A percentile compares a stretch with the other conserved stretches of the same genome.
Conservation (phyloP, 2,329 filamentous ascomycete genomes). For the Arachnopeziza araneosa region DNA sequence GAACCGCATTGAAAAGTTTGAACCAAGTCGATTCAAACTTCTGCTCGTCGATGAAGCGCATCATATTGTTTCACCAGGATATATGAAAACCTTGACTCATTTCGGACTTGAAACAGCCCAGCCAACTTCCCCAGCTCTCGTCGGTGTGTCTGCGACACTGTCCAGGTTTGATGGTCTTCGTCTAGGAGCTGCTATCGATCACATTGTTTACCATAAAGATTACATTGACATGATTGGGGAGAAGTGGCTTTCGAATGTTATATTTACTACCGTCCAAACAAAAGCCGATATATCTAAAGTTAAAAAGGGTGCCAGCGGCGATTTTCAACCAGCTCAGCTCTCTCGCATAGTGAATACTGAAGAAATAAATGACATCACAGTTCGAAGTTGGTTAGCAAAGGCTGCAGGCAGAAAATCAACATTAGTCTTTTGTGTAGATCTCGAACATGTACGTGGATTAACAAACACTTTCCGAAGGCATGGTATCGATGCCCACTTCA, state of each 20-base stretch:
- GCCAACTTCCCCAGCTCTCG: slow-evolving; percentile 55
- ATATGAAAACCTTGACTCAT: slow-evolving; percentile 69
- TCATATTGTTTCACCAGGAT: slow-evolving; percentile 83
- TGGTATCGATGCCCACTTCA: slow-evolving; percentile 76
- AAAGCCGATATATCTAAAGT: slow-evolving; percentile 74
- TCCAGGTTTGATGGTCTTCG: slow-evolving; percentile 76
- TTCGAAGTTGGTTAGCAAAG: slow-evolving; percentile 79
- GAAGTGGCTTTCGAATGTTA: slow-evolving; percentile 85
- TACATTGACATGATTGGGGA: slow-evolving; percentile 79
- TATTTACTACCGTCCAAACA: slow-evolving; percentile 88
- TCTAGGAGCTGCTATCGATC: slow-evolving; percentile 80
- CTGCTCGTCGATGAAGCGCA: slow-evolving; percentile 94
- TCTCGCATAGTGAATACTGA: slow-evolving; percentile 78
- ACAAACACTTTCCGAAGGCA: slow-evolving; percentile 69
- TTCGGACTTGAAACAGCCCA: slow-evolving; percentile 61
- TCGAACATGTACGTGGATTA: slow-evolving; percentile 71
- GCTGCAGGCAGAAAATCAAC: slow-evolving; percentile 73
- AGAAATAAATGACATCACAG: slow-evolving; percentile 74
- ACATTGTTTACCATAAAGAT: slow-evolving; percentile 92
- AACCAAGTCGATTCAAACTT: slow-evolving; percentile 76
- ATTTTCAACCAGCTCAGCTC: slow-evolving; percentile 75
- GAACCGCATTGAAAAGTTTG: slow-evolving; percentile 74
- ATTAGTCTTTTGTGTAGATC: slow-evolving; percentile 88
- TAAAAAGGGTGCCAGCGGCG: slow-evolving; percentile 58
- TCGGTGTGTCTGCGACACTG: slow-evolving; percentile 83